Percentiles rank a stretch among this genome's conserved stretches.
These are phyloP conservation scores for Articulospora tetracladia DNA, from an alignment of 495 filamentous ascomycete genomes.

Conservation along the genomic window DNA sequence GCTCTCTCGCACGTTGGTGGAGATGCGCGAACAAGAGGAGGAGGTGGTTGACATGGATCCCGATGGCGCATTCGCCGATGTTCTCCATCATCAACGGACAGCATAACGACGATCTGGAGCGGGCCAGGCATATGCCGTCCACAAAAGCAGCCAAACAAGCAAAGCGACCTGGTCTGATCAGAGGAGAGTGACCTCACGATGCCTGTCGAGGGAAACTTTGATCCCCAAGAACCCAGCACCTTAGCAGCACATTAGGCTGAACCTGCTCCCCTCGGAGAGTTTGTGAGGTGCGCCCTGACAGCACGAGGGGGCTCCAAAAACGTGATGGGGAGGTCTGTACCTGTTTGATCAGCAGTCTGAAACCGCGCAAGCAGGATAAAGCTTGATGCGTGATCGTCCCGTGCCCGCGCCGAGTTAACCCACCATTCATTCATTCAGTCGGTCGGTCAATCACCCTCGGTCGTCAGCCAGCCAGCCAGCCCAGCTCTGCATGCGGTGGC, in stretches of 20 bases:
- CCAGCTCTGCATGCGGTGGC: background rate
- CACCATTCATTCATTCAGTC: too few relatives aligned
- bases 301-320: conserved; percentile 8
- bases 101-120: conserved; percentile 8
- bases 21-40: background rate
- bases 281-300: background rate
- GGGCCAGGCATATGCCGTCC: conserved; percentile 1
- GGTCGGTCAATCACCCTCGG: too few relatives aligned
- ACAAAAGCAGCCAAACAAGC: background rate
- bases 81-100: background rate
- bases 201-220: background rate
- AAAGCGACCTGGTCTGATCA: background rate
- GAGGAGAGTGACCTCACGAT: background rate
- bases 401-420: conserved; percentile 9
- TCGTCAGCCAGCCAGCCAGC: background rate
- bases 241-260: background rate
- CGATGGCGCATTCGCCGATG: background rate
- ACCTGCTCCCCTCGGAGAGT: background rate
- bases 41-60: background rate
- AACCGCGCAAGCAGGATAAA: conserved; percentile 2
- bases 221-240: background rate
- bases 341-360: conserved; percentile 23
- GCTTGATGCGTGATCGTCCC: conserved; percentile 11
- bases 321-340: conserved; percentile 5
- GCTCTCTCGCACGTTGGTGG: background rate